Percentiles rank a stretch among this genome's conserved stretches.
These are phyloP conservation scores for Polymyxa betae DNA, from an alignment of 208 protist genomes.

Conservation along the genomic window DNA sequence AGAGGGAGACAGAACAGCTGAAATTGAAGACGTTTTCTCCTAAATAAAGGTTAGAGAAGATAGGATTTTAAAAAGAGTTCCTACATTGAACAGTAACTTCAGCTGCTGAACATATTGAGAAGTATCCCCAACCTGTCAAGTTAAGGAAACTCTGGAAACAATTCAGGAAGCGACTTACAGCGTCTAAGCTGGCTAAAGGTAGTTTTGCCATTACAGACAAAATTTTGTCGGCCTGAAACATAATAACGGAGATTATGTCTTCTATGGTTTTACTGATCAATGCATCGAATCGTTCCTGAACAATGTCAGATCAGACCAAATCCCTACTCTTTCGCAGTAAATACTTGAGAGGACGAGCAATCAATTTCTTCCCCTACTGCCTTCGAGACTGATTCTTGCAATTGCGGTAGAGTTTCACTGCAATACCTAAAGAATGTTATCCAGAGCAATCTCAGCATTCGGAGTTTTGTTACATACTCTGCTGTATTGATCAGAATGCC, in stretches of 20 bases:
- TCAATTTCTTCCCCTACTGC: constrained; percentile 6
- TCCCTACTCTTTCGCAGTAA: background rate
- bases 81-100: background rate
- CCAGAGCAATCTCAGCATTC: background rate
- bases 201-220: background rate
- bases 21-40: constrained; percentile 13
- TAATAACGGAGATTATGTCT: background rate
- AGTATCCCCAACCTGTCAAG: constrained; percentile 35
- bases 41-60: background rate
- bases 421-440: constrained; percentile 19
- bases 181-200: constrained; percentile 24
- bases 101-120: constrained; percentile 17
- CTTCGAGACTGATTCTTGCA: constrained; percentile 30
- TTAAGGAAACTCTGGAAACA: background rate
- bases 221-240: background rate
- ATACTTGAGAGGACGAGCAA: background rate
- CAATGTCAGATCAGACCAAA: background rate
- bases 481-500: constrained; percentile 47
- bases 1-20: background rate
- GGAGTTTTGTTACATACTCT: background rate
- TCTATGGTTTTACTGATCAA: constrained; percentile 21
- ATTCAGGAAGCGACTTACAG: background rate
- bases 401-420: constrained; percentile 33
- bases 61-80: background rate
- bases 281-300: constrained; percentile 26